phyloP scores from a whole-genome alignment of 2,329 filamentous ascomycete genomes.

The Calonectria pteridis region DNA sequence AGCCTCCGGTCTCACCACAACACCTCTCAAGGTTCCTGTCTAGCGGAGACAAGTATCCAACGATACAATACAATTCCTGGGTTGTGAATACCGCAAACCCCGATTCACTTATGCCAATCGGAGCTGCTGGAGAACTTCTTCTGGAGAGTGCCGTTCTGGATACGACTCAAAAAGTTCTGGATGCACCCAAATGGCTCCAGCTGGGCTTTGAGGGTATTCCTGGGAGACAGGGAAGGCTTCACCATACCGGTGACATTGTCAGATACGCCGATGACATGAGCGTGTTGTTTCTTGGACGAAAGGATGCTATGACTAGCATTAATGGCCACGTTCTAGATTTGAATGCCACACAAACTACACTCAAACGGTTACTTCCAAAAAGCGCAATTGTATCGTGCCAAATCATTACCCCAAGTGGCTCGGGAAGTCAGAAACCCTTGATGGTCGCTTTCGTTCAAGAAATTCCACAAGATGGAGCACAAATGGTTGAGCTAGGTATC shows the following conservation, averaged over 20 bases:
- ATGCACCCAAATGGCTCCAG: not conserved
- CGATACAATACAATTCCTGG: not conserved
- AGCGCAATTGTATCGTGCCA: not conserved
- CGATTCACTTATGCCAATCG: not conserved
- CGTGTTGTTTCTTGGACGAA: not conserved
- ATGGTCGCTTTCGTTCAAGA: not conserved
- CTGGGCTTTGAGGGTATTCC: not conserved
- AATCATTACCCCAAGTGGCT: not conserved
- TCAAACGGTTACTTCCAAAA: not conserved
- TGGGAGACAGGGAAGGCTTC: not conserved
- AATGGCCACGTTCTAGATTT: not conserved
- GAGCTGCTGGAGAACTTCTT: not conserved
- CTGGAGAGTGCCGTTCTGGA: not conserved
- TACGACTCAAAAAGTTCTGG: not conserved
- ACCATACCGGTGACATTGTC: not conserved
- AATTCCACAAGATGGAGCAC: not conserved
- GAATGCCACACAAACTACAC: not conserved
- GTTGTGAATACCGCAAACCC: not conserved
- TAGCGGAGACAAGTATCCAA: not conserved
- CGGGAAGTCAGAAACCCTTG: not conserved
- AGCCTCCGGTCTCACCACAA: not conserved
- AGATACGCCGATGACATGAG: not conserved
- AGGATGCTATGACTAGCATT: not conserved
- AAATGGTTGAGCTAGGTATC: not conserved
- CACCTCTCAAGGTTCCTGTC: not conserved